Base-by-base conservation (phyloP, 768 basidiomycete species). In the Suillus clintonianus region DNA sequence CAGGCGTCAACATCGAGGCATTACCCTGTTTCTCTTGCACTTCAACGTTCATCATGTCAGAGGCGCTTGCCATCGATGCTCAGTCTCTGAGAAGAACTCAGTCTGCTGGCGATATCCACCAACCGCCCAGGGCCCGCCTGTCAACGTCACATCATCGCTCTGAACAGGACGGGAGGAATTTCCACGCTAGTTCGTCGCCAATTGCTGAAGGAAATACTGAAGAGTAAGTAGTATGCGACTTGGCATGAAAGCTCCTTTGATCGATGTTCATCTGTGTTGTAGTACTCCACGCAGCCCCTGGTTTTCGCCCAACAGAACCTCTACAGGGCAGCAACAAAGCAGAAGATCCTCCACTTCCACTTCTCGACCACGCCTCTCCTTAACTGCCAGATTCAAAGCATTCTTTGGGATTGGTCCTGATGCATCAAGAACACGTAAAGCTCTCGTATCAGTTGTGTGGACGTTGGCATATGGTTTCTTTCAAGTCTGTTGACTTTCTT, bases 371-470 rank as follows among this genome's bases (percentile, higher is more conserved):
- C 51, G 24, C 15, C 68, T 65, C 47, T 59, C 78, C 7, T 59
- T 69, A 5, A 60, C 69, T 32, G 70, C 68, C 13, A 69, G 65
- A 30, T 14, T 77, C 6, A 72, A 83, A 67, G 68, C 73, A 4
- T 79, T 80, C 65, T 73, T 89, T 47, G 89, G 89, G 4, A 69
- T 85, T 59, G 89, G 89, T 8, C 77, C 80, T 14, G 76, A 81
- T 55, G 86, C 83, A 27, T 78, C 83, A 4, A 78, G 76, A 63
- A 80, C 80, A 7, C 81, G 88, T 50, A 86, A 83, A 70, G 79
- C 84, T 48, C 70, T 88, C 19, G 78, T 88, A 32, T 82, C 83
- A 8, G 67, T 89, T 13, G 72, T 86, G 39, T 84, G 83, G 76
- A 82, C 81, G 55, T 63, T 87, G 10, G 62, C 69, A 4, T 87